Conservation (phyloP, 2,329 filamentous ascomycete genomes). For the Calonectria montana region DNA sequence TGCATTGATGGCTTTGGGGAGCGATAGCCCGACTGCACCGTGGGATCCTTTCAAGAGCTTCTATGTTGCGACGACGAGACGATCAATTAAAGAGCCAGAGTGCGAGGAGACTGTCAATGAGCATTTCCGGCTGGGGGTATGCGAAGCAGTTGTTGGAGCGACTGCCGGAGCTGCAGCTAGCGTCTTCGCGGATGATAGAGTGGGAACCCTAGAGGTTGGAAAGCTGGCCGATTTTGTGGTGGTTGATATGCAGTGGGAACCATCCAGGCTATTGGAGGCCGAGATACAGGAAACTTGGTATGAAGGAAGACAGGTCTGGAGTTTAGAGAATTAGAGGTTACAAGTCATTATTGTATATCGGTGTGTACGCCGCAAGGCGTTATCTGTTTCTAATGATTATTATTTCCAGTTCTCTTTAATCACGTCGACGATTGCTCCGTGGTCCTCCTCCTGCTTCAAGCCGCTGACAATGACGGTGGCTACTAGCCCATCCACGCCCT, state of each 20-base stretch:
- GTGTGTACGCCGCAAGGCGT: neutral
- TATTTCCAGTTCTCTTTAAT: constrained; percentile 64
- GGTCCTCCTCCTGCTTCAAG: constrained; percentile 81
- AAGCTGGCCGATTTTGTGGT: constrained; percentile 64
- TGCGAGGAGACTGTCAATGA: constrained; percentile 55
- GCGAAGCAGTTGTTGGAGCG: constrained; percentile 60
- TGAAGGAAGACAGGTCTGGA: constrained; percentile 52
- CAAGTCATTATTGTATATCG: neutral
- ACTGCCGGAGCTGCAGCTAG: constrained; percentile 63
- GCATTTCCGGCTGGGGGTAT: constrained; percentile 60
- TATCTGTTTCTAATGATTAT: neutral
- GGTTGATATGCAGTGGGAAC: constrained; percentile 58
- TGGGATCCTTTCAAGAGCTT: constrained; percentile 63
- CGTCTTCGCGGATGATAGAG: constrained; percentile 59
- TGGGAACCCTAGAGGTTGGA: constrained; percentile 61
- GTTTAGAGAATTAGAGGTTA: neutral
- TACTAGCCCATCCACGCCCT: constrained; percentile 79
- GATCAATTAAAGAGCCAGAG: constrained; percentile 58
- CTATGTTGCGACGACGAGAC: constrained; percentile 65
- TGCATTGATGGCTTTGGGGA: constrained; percentile 65
- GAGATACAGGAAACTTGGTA: constrained; percentile 63
- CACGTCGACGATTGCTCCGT: constrained; percentile 79
- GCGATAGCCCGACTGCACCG: constrained; percentile 68
- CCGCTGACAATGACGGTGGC: constrained; percentile 82
- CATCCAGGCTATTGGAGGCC: constrained; percentile 56